A percentile compares a stretch with the other conserved stretches of the same genome.
Conservation (phyloP, 495 filamentous ascomycete genomes). For the Xylaria nigripes region DNA sequence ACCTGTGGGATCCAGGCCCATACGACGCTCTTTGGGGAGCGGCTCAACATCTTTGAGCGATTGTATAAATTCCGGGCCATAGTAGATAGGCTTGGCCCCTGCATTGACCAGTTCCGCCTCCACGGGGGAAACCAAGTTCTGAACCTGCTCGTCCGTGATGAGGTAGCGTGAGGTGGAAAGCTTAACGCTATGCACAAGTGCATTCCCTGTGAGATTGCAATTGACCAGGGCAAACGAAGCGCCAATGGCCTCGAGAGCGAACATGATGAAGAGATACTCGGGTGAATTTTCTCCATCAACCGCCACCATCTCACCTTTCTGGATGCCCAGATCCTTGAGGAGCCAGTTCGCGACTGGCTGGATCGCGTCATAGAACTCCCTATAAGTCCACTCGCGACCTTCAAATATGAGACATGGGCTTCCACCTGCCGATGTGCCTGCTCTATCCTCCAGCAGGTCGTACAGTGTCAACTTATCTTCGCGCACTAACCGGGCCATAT, state of each 20-base stretch:
- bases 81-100: constrained; percentile 21
- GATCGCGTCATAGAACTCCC: constrained; percentile 22
- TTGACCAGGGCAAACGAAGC: constrained; percentile 37
- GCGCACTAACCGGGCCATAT: constrained; percentile 7
- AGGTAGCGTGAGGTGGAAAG: constrained; percentile 24
- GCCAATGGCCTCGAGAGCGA: constrained; percentile 40
- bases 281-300: constrained; percentile 29
- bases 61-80: constrained; percentile 14
- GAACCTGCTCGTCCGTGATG: constrained; percentile 24
- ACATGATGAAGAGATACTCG: constrained; percentile 37
- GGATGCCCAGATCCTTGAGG: constrained; percentile 30
- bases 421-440: constrained; percentile 16
- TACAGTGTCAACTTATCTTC: constrained; percentile 22
- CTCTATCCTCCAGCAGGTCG: constrained; percentile 27
- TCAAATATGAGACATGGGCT: constrained; percentile 31
- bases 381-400: constrained; percentile 29
- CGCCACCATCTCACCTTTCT: constrained; percentile 33
- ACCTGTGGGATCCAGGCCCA: constrained; percentile 7
- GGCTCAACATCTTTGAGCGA: constrained; percentile 15
- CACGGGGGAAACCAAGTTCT: constrained; percentile 23
- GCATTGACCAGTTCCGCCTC: constrained; percentile 18
- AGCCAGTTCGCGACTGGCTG: constrained; percentile 33
- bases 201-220: constrained; percentile 28
- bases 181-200: constrained; percentile 30
- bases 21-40: constrained; percentile 15